A percentile compares a stretch with the other conserved stretches of the same genome.
These are phyloP conservation scores for Sporothrix variecibatus DNA, from an alignment of 2,329 filamentous ascomycete species.

Conservation along the genomic window DNA sequence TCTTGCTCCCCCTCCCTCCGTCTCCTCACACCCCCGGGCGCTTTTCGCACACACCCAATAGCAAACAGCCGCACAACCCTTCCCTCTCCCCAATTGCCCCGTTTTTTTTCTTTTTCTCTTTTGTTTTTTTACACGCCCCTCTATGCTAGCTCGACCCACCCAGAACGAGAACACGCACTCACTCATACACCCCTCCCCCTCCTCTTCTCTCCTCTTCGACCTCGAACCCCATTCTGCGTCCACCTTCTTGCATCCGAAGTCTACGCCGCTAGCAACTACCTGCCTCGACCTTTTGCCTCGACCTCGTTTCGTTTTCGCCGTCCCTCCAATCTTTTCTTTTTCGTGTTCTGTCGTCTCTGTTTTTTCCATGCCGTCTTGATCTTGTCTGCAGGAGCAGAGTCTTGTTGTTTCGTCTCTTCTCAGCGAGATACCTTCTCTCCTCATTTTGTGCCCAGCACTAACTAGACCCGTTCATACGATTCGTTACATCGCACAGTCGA, in stretches of 20 bases:
- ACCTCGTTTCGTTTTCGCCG: background rate
- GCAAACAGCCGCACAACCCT: constrained; percentile 17
- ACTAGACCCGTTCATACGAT: background rate
- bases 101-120: background rate
- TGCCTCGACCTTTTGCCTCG: background rate
- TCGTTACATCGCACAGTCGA: background rate
- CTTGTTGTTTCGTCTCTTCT: background rate
- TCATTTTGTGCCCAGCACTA: background rate
- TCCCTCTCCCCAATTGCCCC: background rate
- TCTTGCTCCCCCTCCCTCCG: background rate
- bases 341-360: background rate
- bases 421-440: background rate
- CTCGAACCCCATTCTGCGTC: background rate
- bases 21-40: background rate
- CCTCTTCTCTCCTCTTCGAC: background rate
- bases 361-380: background rate
- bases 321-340: background rate
- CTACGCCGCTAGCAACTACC: background rate
- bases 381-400: background rate
- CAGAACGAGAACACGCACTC: background rate
- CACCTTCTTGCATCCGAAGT: background rate
- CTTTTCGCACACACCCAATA: background rate
- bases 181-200: background rate
- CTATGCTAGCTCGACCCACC: background rate
- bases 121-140: background rate